Conservation (phyloP, 768 basidiomycete genomes). For the Panellus pusillus region DNA sequence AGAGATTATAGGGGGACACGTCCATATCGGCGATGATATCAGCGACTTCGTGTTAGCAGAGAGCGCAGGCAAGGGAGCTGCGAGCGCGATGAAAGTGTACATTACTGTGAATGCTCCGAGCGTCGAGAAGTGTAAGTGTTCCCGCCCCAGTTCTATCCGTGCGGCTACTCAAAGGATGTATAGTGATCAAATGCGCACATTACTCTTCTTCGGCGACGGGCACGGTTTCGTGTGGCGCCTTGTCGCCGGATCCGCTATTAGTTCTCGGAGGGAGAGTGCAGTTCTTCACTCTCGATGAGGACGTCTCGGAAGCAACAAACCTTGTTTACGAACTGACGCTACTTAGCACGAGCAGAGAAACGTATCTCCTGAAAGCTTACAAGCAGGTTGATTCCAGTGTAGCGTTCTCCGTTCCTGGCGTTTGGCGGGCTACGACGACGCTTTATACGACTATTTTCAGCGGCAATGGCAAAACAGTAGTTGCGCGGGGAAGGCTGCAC, state of each 20-base stretch:
- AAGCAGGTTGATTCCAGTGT: slow-evolving; percentile 13
- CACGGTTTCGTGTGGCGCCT: slow-evolving; percentile 18
- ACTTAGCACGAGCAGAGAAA: slow-evolving; percentile 15
- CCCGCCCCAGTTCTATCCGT: not conserved
- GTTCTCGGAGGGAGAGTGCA: slow-evolving; percentile 18
- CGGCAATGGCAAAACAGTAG: slow-evolving; percentile 4
- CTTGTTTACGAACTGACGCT: slow-evolving; percentile 18
- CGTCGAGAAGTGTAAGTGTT: slow-evolving; percentile 7
- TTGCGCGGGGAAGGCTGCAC: slow-evolving; percentile 14
- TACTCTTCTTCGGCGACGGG: slow-evolving; percentile 17
- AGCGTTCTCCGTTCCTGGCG: slow-evolving; percentile 8
- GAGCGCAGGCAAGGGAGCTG: slow-evolving; percentile 13
- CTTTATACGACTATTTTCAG: slow-evolving; percentile 18
- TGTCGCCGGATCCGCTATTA: slow-evolving; percentile 16
- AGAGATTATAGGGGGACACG: slow-evolving; percentile 20
- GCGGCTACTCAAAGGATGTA: not conserved
- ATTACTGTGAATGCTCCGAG: slow-evolving; percentile 13
- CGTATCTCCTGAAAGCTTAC: slow-evolving; percentile 18
- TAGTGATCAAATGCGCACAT: slow-evolving; percentile 13
- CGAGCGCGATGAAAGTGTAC: slow-evolving; percentile 15
- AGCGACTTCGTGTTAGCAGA: slow-evolving; percentile 16
- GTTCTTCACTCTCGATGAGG: slow-evolving; percentile 15
- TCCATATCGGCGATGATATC: slow-evolving; percentile 19
- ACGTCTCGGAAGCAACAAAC: slow-evolving; percentile 10
- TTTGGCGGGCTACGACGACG: slow-evolving; percentile 21